Percentiles rank a stretch among this genome's conserved stretches.
Evolutionary conservation across 805 yeast genomes (phyloP).

Genomic region (Saccharomycopsis selenospora): DNA sequence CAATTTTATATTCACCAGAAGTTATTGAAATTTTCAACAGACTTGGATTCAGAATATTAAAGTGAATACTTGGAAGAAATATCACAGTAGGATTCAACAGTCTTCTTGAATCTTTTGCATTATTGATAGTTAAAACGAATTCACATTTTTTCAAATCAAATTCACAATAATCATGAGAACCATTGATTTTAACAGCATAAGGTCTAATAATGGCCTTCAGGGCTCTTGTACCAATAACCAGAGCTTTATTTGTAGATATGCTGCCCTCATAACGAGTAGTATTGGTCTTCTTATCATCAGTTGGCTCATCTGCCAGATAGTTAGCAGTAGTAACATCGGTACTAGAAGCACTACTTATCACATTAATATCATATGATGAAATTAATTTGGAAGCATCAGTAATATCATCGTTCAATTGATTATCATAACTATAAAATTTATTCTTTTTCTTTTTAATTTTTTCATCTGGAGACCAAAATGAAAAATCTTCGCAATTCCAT

Average conservation of each 20-base stretch:
- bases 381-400: not conserved
- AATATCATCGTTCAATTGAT: conserved; percentile 21
- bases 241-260: not conserved
- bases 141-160: conserved; percentile 47
- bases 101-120: conserved; percentile 26
- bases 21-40: conserved; percentile 41
- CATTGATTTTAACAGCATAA: conserved; percentile 56
- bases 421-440: conserved; percentile 25
- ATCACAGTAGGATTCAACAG: conserved; percentile 45
- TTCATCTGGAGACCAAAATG: conserved; percentile 74
- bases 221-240: conserved; percentile 62
- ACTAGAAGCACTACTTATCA: conserved; percentile 21
- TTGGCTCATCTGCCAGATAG: not conserved
- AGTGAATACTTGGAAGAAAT: conserved; percentile 70
- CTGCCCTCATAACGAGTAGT: not conserved
- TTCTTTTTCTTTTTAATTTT: conserved; percentile 19
- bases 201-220: conserved; percentile 73
- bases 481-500: conserved; percentile 93
- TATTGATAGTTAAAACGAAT: conserved; percentile 42
- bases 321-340: not conserved
- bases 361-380: conserved; percentile 2
- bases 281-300: too few relatives aligned
- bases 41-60: conserved; percentile 35
- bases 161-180: conserved; percentile 44
- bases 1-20: conserved; percentile 42